phyloP scores from a whole-genome alignment of 306 rosid species.

The Lathyrus aphaca region DNA sequence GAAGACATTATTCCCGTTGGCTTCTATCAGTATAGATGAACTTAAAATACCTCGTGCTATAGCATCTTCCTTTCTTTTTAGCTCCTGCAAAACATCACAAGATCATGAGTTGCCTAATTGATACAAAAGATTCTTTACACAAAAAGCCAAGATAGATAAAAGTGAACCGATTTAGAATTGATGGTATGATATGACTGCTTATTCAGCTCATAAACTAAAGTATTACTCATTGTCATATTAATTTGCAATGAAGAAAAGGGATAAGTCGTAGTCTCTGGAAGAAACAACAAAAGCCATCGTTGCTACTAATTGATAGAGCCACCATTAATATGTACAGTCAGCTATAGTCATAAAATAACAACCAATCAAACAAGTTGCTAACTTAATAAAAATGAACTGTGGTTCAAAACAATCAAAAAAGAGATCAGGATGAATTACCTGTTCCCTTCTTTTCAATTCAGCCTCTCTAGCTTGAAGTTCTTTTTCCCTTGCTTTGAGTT shows the following conservation, averaged over 20 bases:
- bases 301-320: background rate
- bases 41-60: constrained; percentile 63
- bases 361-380: constrained; percentile 5
- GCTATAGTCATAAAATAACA: background rate
- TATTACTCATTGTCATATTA: constrained; percentile 3
- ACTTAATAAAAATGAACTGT: background rate
- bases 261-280: too few species aligned
- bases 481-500: constrained; percentile 68
- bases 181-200: constrained; percentile 10
- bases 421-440: constrained; percentile 53
- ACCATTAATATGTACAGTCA: background rate
- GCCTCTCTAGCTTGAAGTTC: constrained; percentile 90
- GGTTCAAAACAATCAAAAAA: constrained; percentile 21
- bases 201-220: constrained; percentile 7
- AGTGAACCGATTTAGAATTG: constrained; percentile 14
- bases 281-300: background rate
- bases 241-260: constrained; percentile 3
- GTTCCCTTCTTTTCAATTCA: constrained; percentile 86
- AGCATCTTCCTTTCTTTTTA: constrained; percentile 84
- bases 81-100: constrained; percentile 59
- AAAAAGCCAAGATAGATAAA: background rate
- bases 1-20: background rate
- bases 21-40: constrained; percentile 27
- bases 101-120: constrained; percentile 31
- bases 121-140: constrained; percentile 10